These are phyloP conservation scores for Sechiopsis laciniata DNA, from an alignment of 306 rosid species.

Conservation along the genomic window DNA sequence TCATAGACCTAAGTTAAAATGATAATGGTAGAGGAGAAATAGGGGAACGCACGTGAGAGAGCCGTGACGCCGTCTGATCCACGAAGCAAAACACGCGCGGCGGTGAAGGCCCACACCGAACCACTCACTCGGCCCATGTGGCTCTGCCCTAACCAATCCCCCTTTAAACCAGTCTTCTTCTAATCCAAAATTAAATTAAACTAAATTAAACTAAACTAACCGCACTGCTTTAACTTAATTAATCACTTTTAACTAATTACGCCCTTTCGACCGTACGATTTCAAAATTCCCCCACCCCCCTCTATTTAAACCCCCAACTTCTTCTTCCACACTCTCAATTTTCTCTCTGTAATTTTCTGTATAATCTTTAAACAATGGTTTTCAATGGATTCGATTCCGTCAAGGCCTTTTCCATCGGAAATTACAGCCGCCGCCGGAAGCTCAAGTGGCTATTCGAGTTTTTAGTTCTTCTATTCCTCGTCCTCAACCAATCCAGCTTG, in stretches of 20 bases:
- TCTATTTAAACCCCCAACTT: neutral
- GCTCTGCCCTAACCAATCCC: conserved; percentile 10
- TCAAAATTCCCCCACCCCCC: neutral
- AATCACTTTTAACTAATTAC: conserved; percentile 1
- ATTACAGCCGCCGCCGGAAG: conserved; percentile 24
- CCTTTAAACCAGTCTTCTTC: neutral
- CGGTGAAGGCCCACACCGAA: neutral
- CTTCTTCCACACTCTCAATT: too few species aligned
- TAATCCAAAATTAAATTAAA: neutral
- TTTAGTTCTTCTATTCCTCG: conserved; percentile 27
- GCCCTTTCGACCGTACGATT: too few species aligned
- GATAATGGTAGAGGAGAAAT: neutral
- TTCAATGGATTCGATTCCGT: conserved; percentile 20
- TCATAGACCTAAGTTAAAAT: neutral
- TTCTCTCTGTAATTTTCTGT: neutral
- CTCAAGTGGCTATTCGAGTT: conserved; percentile 28
- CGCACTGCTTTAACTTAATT: neutral
- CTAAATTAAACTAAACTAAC: too few species aligned
- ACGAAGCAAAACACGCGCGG: conserved; percentile 3
- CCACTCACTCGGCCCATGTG: conserved; percentile 7
- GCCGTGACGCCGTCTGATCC: neutral
- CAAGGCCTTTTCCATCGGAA: conserved; percentile 31
- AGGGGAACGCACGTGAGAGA: neutral
- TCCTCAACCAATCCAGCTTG: conserved; percentile 26
- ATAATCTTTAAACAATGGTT: neutral